These are phyloP conservation scores for Ceratobasidium papillatum DNA, from an alignment of 1,284 basidiomycete genomes.

Conservation along the genomic window DNA sequence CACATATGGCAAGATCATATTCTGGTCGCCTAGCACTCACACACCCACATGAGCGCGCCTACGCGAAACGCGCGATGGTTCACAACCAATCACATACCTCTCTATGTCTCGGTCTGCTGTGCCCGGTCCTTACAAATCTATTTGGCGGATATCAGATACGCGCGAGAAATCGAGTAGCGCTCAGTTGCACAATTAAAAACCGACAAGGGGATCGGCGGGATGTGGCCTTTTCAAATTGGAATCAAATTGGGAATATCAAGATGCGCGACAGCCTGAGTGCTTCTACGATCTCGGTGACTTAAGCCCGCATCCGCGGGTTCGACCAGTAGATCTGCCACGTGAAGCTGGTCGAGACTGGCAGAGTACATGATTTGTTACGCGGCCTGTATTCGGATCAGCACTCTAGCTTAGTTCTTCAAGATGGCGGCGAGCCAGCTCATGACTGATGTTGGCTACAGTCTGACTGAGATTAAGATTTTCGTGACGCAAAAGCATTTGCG, in stretches of 20 bases:
- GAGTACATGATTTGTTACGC: background rate
- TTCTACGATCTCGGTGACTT: background rate
- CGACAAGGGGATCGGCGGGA: background rate
- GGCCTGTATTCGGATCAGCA: background rate
- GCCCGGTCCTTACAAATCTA: background rate
- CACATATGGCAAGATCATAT: background rate
- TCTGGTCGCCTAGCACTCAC: background rate
- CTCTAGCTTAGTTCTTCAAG: background rate
- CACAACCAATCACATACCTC: no score
- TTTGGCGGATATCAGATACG: constrained; percentile 1
- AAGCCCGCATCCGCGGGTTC: background rate
- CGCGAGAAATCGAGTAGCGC: background rate
- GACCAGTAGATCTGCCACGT: background rate
- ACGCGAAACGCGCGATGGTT: background rate
- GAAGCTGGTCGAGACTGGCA: background rate
- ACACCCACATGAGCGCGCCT: no score
- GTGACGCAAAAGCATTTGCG: background rate
- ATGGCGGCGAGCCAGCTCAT: background rate
- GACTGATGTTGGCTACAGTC: background rate
- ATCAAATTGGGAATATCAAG: constrained; percentile 3
- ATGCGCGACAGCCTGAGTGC: background rate
- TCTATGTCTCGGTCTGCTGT: background rate
- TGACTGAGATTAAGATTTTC: background rate
- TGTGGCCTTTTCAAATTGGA: background rate
- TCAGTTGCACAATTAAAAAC: background rate